Evolutionary conservation across 306 rosid species (phyloP), one percentile per base, ranked within the genome.

Genomic region (Elaeagnus macrophylla): DNA sequence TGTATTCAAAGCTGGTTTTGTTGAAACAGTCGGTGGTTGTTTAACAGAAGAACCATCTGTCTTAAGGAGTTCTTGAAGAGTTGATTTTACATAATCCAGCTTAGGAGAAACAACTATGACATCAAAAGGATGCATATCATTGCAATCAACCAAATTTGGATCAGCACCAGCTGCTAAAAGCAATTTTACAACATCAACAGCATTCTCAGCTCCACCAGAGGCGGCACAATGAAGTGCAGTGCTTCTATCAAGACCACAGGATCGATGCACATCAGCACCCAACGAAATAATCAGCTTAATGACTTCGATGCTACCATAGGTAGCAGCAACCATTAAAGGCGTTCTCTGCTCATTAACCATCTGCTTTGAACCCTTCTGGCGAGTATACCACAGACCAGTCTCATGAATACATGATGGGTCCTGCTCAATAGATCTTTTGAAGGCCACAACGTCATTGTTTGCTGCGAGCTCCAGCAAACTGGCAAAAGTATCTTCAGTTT

Each of bases 141-240:
- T 74, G 19, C 80, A 78, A 76, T 88, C 91, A 65, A 67, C 38
- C 17, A 25, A 48, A 70, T 37, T 61, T 32, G 69, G 66, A 72
- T 84, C 77, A 59, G 95, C 95, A 56, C 97, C 95, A 40, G 82
- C 73, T 5, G 79, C 67, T 48, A 88, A 35, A 65, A 88, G 97
- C 48, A 88, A 68, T 72, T 80, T 81, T 3, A 88, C 75, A 56
- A 65, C 72, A 47, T 71, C 86, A 61, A 72, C 64, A 0, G 79
- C 88, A 40, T 85, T 72, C 47, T 66, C 38, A 11, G 97, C 80
- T 35, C 97, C 97, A 13, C 97, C 78, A 1, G 89, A 82, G 12
- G 95, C 84, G 74, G 95, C 97, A 76, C 95, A 89, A 51, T 85
- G 97, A 74, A 89, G 97, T 36, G 95, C 93, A 51, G 97, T 89